Evolutionary conservation across 1,284 basidiomycete genomes (phyloP), one percentile per base, ranked within the genome.

Genomic region (Tylopilus sp.): DNA sequence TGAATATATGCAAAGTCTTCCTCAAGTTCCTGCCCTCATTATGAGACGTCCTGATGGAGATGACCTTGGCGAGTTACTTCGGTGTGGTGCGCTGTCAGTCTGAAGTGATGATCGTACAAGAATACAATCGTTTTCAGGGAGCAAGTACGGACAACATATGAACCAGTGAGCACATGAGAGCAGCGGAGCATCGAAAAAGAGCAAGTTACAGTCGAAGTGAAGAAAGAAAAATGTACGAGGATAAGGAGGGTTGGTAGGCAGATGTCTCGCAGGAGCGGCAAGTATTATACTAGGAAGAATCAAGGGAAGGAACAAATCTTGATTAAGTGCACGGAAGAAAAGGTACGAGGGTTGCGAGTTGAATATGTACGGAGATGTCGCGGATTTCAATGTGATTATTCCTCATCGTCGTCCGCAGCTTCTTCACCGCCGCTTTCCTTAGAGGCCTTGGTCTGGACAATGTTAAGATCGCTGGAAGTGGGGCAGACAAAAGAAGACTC

Each of bases 361-460:
- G 66, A 47, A 67, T 68, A 69, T 67, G 67, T 67, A 53, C 32
- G 63, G 58, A 64, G 52, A 38, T 63, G 58, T 63, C 0, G 9
- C 33, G 18, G 49, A 54, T 39, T 58, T 54, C 22, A 53, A 59
- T 51, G 69, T n/a, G n/a, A 63, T 76, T 69, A 82, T 60, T 85
- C 83, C 9, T 86, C 86, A 70, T 87, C 88, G 51, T 90, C 88
- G 63, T 92, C 89, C 57, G 79, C 87, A 57, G 81, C 86, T 44
- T 85, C 87, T 73, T 89, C 89, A 66, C 84, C 87, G 61, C 84
- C 87, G 61, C 86, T 86, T 68, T 82, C 88, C 84, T 84, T 89
- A 85, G 73, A 80, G 76, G 56, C 79, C 73, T 70, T 77, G 53
- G 58, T 61, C 69, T 62, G 56, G 44, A 60, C 62, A 22, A n/a